Base-by-base conservation (phyloP, 164 flowering plant species). In the Amborella trichopoda region DNA sequence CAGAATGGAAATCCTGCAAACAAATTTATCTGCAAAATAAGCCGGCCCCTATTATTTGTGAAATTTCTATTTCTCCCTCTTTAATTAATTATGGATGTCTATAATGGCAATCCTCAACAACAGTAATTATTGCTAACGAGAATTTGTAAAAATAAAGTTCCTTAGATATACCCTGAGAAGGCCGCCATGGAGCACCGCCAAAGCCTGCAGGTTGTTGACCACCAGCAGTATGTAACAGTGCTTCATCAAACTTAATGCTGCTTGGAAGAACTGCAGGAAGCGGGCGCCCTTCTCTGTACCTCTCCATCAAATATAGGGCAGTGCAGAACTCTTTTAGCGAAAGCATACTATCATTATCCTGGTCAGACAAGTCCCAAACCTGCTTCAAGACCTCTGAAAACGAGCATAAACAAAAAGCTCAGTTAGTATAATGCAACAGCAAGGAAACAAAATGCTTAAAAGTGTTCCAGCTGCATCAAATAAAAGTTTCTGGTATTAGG, bases 311-410 rank as follows among this genome's bases (percentile, higher is more conserved):
- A 66, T 86, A 90, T 17, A 90, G 81, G 33, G 98, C 81, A 52
- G 77, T 67, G 61, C 94, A 90, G 54, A 90, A 90, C 55, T 90
- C 98, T 61, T 74, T 76, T 59, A 83, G 56, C 27, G 98, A 79
- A 59, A 90, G 93, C 96, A 83, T 90, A 63, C 89, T 83, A 55
- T 90, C 98, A 58, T 67, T 75, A 66, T 90, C 98, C 64, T 90
- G 96, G 66, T 90, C 98, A 36, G 98, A 80, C 52, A 90, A 74
- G 63, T 90, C 94, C 98, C 98, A 90, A 11, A 90, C 98, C 77
- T 86, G 94, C 76, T 86, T 91, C 49, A 91, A 62, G 54, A 91
- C 77, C 81, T 87, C 98, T 91, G 84, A 21, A 10, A 66, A 39
- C 62, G 30, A 26, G 48, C 16, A 33, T 39, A 58, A 14, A 47